Conservation (phyloP, 768 basidiomycete genomes). For the Chalciporus piperatus region DNA sequence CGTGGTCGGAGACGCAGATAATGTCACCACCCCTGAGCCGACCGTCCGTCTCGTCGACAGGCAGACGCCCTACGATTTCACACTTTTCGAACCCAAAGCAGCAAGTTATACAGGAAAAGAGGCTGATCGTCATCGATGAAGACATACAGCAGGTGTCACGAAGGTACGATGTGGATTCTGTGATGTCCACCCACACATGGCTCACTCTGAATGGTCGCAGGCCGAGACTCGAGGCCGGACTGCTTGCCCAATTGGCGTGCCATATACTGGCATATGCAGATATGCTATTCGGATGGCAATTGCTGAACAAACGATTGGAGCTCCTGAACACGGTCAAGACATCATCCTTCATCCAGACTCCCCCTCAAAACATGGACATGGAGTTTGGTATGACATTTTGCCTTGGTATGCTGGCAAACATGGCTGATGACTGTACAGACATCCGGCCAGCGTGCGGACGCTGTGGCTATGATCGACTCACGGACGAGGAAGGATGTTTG, state of each 20-base stretch:
- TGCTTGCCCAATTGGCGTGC: conserved; percentile 41
- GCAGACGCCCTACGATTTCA: conserved; percentile 40
- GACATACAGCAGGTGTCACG: conserved; percentile 12
- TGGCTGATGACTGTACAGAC: conserved; percentile 31
- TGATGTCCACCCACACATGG: neutral
- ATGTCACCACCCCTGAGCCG: conserved; percentile 23
- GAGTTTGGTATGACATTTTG: conserved; percentile 27
- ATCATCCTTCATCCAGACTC: conserved; percentile 22
- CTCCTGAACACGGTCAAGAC: conserved; percentile 62
- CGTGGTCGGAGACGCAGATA: conserved; percentile 53
- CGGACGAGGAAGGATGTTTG: conserved; percentile 39
- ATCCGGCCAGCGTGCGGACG: conserved; percentile 46
- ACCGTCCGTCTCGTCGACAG: conserved; percentile 42
- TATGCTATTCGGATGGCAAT: conserved; percentile 68
- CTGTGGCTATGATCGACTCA: conserved; percentile 38
- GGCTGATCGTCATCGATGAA: conserved; percentile 36
- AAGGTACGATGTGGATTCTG: conserved; percentile 7
- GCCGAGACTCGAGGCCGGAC: conserved; percentile 15
- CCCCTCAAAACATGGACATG: conserved; percentile 34
- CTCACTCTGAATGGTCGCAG: conserved; percentile 4
- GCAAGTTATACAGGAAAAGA: conserved; percentile 33
- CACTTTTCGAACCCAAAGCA: conserved; percentile 37
- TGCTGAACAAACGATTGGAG: conserved; percentile 68
- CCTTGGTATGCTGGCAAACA: neutral
- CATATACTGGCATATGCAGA: conserved; percentile 77